phyloP scores from a whole-genome alignment of 208 protist genomes.

The Leishmania braziliensis region DNA sequence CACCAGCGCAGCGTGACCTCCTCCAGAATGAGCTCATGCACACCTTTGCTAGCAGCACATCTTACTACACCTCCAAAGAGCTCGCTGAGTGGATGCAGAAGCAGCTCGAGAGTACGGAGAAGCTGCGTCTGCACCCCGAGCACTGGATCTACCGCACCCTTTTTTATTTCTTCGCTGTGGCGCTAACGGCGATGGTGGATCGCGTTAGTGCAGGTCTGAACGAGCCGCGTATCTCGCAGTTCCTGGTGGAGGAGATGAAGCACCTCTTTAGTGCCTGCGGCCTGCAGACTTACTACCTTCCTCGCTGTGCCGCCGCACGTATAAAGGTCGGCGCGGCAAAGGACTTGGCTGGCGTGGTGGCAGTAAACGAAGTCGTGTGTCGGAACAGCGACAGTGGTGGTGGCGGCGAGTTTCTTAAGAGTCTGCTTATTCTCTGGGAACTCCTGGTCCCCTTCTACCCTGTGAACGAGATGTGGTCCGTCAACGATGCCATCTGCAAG shows the following conservation, averaged over 20 bases:
- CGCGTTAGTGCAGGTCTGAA: conserved; percentile 3
- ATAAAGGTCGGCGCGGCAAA: neutral
- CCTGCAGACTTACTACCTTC: conserved; percentile 24
- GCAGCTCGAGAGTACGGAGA: conserved; percentile 31
- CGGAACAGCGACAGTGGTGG: conserved; percentile 13
- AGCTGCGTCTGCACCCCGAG: conserved; percentile 48
- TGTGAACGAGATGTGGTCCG: conserved; percentile 73
- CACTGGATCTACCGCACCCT: conserved; percentile 75
- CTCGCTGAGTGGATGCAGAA: conserved; percentile 46
- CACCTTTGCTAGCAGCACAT: conserved; percentile 39
- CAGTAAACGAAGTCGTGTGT: conserved; percentile 12
- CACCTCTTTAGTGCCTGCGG: conserved; percentile 28
- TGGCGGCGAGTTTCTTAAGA: conserved; percentile 62
- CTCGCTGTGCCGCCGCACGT: conserved; percentile 17
- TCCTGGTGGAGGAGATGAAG: conserved; percentile 13
- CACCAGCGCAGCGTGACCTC: conserved; percentile 21
- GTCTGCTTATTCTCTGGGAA: conserved; percentile 49
- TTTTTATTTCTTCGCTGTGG: conserved; percentile 47
- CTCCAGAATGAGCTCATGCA: conserved; percentile 27
- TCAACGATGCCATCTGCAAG: conserved; percentile 73
- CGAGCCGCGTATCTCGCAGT: conserved; percentile 19
- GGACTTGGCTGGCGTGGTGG: conserved; percentile 10
- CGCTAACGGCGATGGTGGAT: conserved; percentile 40
- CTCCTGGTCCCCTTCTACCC: conserved; percentile 81
- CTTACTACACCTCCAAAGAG: conserved; percentile 16